Percentiles rank a stretch among this genome's conserved stretches.
phyloP scores from a whole-genome alignment of 1,284 basidiomycete species.

The Cryptococcus sp. region DNA sequence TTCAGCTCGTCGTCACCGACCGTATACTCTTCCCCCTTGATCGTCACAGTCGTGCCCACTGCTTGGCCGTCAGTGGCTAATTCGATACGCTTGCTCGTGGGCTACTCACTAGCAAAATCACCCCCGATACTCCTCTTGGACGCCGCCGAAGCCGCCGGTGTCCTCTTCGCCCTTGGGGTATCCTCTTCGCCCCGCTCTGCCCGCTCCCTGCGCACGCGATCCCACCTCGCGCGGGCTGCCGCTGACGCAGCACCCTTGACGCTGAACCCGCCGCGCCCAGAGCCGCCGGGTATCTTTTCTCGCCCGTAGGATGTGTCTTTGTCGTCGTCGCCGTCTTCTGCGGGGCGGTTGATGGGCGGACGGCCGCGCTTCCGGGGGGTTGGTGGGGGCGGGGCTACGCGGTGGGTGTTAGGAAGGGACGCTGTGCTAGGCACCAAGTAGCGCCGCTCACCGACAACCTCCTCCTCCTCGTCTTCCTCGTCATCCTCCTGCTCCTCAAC shows the following conservation, averaged over 20 bases:
- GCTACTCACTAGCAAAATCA: not conserved
- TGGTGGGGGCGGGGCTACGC: constrained; percentile 3
- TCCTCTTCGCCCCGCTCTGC: constrained; percentile 44
- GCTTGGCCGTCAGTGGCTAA: not conserved
- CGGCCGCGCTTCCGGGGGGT: constrained; percentile 11
- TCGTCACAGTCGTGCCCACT: constrained; percentile 28
- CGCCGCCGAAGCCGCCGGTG: not conserved
- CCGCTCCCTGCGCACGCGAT: constrained; percentile 39
- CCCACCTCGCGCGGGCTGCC: constrained; percentile 46
- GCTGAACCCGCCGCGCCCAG: constrained; percentile 45
- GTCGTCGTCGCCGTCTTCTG: constrained; percentile 17
- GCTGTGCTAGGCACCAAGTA: not conserved
- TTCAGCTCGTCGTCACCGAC: constrained; percentile 86
- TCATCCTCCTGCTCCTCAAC: constrained; percentile 12
- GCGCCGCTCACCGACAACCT: constrained; percentile 4
- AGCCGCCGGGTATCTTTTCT: constrained; percentile 33
- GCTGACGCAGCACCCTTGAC: constrained; percentile 47
- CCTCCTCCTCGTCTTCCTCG: constrained; percentile 17
- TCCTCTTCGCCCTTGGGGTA: constrained; percentile 11
- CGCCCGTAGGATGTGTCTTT: constrained; percentile 23
- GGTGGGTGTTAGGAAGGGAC: not conserved
- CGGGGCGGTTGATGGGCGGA: constrained; percentile 6
- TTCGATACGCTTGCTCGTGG: not conserved
- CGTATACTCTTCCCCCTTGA: constrained; percentile 70
- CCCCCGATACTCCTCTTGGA: not conserved